Conservation (phyloP, 345 rosid genomes). For the Euphorbia lathyris region DNA sequence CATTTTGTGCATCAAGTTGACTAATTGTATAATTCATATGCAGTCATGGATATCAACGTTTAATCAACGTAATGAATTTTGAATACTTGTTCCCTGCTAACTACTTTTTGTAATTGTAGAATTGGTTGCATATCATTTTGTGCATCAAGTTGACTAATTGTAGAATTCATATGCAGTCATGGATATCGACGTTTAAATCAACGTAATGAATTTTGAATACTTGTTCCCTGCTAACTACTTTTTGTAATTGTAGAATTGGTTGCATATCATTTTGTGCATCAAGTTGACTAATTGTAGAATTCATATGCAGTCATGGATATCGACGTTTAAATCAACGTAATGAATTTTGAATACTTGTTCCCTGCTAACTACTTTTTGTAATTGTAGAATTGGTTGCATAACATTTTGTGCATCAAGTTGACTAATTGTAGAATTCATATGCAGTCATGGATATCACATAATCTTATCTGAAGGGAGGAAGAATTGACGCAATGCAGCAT, state of each 20-base stretch:
- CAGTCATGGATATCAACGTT: too few species aligned
- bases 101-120: too few species aligned
- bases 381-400: neutral
- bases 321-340: conserved; percentile 97
- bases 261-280: neutral
- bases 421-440: neutral
- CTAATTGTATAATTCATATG: conserved; percentile 4
- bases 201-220: conserved; percentile 41
- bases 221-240: neutral
- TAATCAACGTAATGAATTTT: conserved; percentile 67
- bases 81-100: neutral
- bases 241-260: neutral
- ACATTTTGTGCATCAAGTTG: neutral
- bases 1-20: neutral
- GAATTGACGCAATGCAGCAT: conserved; percentile 45
- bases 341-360: neutral
- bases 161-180: conserved; percentile 32
- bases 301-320: too few species aligned
- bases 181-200: conserved; percentile 95
- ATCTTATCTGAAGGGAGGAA: conserved; percentile 84
- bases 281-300: neutral
- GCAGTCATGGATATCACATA: conserved; percentile 91
- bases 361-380: neutral
- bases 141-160: neutral
- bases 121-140: neutral